Conservation (phyloP, 257 asterid genomes). For the Jaltomata sinuosa region DNA sequence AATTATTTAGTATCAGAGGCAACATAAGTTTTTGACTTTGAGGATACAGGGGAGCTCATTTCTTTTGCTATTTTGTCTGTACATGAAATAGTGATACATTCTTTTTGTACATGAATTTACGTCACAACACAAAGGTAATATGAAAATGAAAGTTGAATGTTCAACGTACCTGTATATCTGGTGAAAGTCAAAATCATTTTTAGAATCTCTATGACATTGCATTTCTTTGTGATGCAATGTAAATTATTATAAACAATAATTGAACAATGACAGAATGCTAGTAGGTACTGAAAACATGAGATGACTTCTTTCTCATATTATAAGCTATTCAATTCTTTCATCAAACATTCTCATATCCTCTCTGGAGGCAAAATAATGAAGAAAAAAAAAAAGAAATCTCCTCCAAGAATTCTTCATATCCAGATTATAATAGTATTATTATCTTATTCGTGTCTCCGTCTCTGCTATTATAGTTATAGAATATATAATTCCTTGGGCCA, state of each 20-base stretch:
- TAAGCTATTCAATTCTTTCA: background rate
- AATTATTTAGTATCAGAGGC: background rate
- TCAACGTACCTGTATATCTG: background rate
- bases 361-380: background rate
- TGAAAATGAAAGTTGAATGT: background rate
- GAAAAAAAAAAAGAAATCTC: background rate
- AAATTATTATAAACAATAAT: background rate
- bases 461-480: background rate
- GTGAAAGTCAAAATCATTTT: background rate
- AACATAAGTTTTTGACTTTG: background rate
- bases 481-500: background rate
- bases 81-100: background rate
- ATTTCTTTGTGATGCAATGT: background rate
- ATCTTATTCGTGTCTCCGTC: background rate
- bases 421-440: background rate
- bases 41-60: background rate
- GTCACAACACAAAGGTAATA: background rate
- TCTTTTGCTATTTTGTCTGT: background rate
- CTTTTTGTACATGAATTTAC: conserved; percentile 2
- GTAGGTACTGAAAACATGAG: background rate
- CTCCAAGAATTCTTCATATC: background rate
- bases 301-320: background rate
- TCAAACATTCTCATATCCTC: background rate
- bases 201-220: background rate
- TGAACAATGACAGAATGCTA: background rate